These are phyloP conservation scores for Podospora australis DNA, from an alignment of 495 filamentous ascomycete genomes.

Conservation along the genomic window DNA sequence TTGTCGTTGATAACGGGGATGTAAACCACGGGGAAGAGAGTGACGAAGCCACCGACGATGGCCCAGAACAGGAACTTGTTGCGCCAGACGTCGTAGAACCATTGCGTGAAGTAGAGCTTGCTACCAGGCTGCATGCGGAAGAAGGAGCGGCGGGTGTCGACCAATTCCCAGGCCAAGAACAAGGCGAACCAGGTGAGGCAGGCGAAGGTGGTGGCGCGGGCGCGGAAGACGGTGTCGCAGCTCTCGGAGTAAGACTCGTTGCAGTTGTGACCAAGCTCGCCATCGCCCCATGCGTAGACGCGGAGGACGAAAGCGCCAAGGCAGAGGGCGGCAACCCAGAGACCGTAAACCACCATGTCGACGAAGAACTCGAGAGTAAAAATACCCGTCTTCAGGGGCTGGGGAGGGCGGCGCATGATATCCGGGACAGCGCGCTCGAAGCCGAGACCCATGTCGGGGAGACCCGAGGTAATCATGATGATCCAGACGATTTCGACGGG, in stretches of 20 bases:
- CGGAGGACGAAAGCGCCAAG: conserved; percentile 36
- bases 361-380: conserved; percentile 62
- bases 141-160: conserved; percentile 58
- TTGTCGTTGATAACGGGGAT: conserved; percentile 60
- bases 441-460: conserved; percentile 70
- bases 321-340: conserved; percentile 59
- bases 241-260: conserved; percentile 48
- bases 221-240: conserved; percentile 65
- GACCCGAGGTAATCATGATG: conserved; percentile 69
- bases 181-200: conserved; percentile 68
- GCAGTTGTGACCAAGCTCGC: conserved; percentile 59
- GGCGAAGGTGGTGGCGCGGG: conserved; percentile 69
- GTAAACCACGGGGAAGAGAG: conserved; percentile 66
- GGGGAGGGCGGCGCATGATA: conserved; percentile 65
- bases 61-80: conserved; percentile 74
- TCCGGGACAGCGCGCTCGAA: conserved; percentile 63
- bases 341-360: conserved; percentile 69
- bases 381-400: conserved; percentile 56
- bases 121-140: conserved; percentile 57
- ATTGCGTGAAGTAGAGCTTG: conserved; percentile 48
- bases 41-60: conserved; percentile 58
- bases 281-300: conserved; percentile 62
- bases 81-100: conserved; percentile 58
- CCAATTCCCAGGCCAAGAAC: conserved; percentile 69
- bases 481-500: conserved; percentile 75